Base-by-base conservation (phyloP, 1,284 basidiomycete genomes). In the Tausonia pullulans region DNA sequence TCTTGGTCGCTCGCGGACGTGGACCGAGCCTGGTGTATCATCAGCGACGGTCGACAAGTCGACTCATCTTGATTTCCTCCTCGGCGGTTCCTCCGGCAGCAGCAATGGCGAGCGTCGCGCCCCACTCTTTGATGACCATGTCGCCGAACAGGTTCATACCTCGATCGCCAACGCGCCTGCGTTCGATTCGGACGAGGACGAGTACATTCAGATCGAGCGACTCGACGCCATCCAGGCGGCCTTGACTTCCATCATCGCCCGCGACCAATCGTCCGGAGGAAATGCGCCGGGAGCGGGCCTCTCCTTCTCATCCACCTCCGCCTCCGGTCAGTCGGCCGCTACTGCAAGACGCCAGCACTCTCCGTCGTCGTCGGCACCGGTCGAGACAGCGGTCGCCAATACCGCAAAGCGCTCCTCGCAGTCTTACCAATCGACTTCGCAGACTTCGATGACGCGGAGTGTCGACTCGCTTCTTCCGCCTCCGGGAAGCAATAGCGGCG, bases 141-240 rank as follows among this genome's bases (percentile, higher is more conserved):
- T 27, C 27, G 27, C 27, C 27, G 27, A 27, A 27, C 27, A 27
- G 27, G 27, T 27, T 27, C 27, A 27, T 27, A 27, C 27, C 27
- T 27, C 27, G 27, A 27, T 27, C 27, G 27, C 27, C 27, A 27
- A 27, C 27, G 27, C 61, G 71, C 43, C 68, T 75, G 14, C 72
- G 75, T 6, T 86, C 63, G 84, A 87, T 64, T 72, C 70, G 5
- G 80, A 80, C 61, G 79, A 81, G 58, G 81, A 83, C 5, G 85
- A 77, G 13, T 69, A 70, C 46, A 72, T 87, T 61, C 85, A 90
- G 72, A 78, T 79, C 9, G 81, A 86, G 69, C 81, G 90, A 48
- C 94, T 96, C 83, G 90, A 92, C 69, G 92, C 91, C 3, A 92
- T 97, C 39, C 91, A 94, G 71, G 89, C 90, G 4, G 94, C 94